Evolutionary conservation across 352 stramenopile species (phyloP).

Genomic region (Pythium coloratum): DNA sequence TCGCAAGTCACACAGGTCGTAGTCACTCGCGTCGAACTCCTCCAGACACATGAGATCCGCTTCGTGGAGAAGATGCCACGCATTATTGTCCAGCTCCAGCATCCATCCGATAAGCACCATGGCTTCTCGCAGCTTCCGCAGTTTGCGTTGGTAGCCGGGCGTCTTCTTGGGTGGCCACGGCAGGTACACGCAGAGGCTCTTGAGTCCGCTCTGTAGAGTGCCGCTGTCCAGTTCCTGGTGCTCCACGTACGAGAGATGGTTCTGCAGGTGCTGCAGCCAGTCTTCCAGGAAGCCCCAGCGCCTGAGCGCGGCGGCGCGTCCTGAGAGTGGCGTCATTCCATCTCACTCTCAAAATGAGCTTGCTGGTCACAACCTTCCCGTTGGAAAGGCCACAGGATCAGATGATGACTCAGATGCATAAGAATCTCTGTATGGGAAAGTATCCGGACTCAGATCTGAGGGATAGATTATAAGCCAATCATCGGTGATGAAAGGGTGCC

Average conservation of each 20-base stretch:
- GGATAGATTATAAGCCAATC: too few relatives aligned
- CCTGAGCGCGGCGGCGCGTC: neutral
- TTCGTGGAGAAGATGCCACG: conserved; percentile 1
- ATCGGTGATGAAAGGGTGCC: too few relatives aligned
- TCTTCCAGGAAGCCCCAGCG: conserved; percentile 17
- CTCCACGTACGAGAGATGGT: conserved; percentile 17
- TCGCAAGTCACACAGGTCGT: conserved; percentile 12
- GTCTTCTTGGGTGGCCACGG: conserved; percentile 6
- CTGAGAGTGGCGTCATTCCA: too few relatives aligned
- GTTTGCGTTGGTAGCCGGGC: conserved; percentile 1
- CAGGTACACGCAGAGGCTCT: conserved; percentile 20
- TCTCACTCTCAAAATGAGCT: too few relatives aligned
- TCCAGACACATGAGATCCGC: neutral
- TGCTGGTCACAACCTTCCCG: too few relatives aligned
- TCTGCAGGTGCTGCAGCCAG: conserved; percentile 15
- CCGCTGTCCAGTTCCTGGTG: conserved; percentile 13
- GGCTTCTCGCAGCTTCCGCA: conserved; percentile 18
- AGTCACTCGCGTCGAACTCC: conserved; percentile 15
- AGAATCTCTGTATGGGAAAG: too few relatives aligned
- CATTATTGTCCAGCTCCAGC: conserved; percentile 6
- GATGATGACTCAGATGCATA: too few relatives aligned
- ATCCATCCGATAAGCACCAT: conserved; percentile 14
- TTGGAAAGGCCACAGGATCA: too few relatives aligned
- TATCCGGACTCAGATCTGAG: too few relatives aligned
- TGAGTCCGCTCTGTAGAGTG: conserved; percentile 17